Percentiles rank a stretch among this genome's conserved stretches.
Evolutionary conservation across 176 grass and related monocot species (phyloP).

Genomic region (Saccharum spontaneum): DNA sequence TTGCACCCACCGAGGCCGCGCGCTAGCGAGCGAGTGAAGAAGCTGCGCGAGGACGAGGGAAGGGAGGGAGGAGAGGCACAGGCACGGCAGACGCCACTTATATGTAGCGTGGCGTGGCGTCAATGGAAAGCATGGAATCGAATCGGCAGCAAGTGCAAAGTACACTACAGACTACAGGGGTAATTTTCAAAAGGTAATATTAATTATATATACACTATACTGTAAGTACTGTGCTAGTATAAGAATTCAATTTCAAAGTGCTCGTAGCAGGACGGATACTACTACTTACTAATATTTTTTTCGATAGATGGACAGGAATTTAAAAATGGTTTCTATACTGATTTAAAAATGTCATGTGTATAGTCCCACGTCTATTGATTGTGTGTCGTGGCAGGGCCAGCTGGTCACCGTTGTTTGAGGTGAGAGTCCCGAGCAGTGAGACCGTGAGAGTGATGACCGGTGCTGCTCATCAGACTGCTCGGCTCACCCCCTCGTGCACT

Average conservation of each 20-base stretch:
- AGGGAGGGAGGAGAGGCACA: background rate
- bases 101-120: constrained; percentile 24
- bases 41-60: constrained; percentile 27
- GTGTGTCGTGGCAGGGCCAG: background rate
- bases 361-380: background rate
- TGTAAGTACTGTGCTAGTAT: background rate
- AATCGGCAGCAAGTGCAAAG: constrained; percentile 51
- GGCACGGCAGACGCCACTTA: background rate
- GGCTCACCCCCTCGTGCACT: constrained; percentile 41
- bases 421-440: background rate
- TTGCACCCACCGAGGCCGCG: constrained; percentile 29
- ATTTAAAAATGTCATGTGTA: background rate
- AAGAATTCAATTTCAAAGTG: background rate
- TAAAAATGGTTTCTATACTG: background rate
- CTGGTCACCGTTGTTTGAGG: background rate
- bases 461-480: constrained; percentile 24
- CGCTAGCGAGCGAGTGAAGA: background rate
- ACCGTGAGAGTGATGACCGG: constrained; percentile 7
- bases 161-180: background rate
- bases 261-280: background rate
- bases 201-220: background rate
- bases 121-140: background rate
- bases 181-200: background rate
- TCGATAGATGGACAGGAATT: background rate
- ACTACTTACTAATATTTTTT: background rate